Conservation (phyloP, 2,329 filamentous ascomycete genomes). For the Drechslerella dactyloides region DNA sequence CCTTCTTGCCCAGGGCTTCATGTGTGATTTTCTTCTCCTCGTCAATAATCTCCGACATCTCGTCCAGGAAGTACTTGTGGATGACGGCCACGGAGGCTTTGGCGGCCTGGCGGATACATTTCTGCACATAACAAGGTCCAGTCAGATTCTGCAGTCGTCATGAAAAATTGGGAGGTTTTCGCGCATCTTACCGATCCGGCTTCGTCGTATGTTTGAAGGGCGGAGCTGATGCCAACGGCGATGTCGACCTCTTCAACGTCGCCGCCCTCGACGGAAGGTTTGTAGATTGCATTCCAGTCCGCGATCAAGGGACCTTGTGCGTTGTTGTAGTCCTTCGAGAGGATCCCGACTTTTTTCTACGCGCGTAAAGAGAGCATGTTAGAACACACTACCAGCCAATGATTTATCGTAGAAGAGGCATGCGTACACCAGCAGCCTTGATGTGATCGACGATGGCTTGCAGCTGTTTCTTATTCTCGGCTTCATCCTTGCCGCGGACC, state of each 20-base stretch:
- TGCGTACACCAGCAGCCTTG: slow-evolving; percentile 82
- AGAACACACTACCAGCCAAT: slow-evolving; percentile 12
- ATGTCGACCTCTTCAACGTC: slow-evolving; percentile 90
- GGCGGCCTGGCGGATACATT: slow-evolving; percentile 90
- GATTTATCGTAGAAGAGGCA: slow-evolving; percentile 54
- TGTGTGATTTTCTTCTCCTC: slow-evolving; percentile 97
- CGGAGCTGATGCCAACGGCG: slow-evolving; percentile 66
- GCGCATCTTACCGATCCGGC: slow-evolving; percentile 71
- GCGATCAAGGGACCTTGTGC: slow-evolving; percentile 80
- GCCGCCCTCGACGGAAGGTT: slow-evolving; percentile 69
- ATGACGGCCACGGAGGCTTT: slow-evolving; percentile 93
- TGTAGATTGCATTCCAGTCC: slow-evolving; percentile 88
- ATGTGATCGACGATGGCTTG: slow-evolving; percentile 82
- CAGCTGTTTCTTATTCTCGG: slow-evolving; percentile 90
- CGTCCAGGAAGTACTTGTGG: slow-evolving; percentile 95
- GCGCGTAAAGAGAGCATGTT: slow-evolving; percentile 9
- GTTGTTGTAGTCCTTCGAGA: slow-evolving; percentile 81
- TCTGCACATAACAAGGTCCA: slow-evolving; percentile 59
- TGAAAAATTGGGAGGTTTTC: slow-evolving; percentile 53
- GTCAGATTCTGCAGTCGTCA: slow-evolving; percentile 20
- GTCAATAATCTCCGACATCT: slow-evolving; percentile 95
- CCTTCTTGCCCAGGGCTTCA: slow-evolving; percentile 80
- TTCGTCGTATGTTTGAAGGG: slow-evolving; percentile 93
- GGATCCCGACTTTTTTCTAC: slow-evolving; percentile 85
- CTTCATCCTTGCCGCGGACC: slow-evolving; percentile 86